Evolutionary conservation across 192 early-diverging fungal species (phyloP), one percentile per base, ranked within the genome.

Genomic region (Gamsiella multidivaricata): DNA sequence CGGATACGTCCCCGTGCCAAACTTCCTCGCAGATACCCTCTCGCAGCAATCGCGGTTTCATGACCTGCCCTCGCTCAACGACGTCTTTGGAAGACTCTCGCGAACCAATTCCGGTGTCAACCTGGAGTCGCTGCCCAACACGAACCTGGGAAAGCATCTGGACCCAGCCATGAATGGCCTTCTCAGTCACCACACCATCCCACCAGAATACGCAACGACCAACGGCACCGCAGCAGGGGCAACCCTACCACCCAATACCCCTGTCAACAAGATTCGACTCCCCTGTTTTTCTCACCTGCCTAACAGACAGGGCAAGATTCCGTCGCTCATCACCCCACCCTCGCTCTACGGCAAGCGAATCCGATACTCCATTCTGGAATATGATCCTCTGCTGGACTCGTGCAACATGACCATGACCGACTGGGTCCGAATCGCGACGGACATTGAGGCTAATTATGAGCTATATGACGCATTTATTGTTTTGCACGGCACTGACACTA

Each of bases 381-480:
- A 99, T 64, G 93, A 94, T 10, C 95, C 95, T 6, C 81, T 99
- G 49, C 82, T 99, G 42, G 98, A 99, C 71, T 98, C 96, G 14
- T 93, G 92, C 74, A 96, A 97, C 63, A 97, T 98, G 90, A 91
- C 90, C 23, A 93, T 94, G 68, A 72, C 52, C 54, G 97, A 99
- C 80, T 99, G 98, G 98, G 89, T 95, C 50, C 88, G 95, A 65
- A 97, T 99, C 36, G 95, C 95, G 4, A 93, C 90, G 1, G 98
- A 99, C 76, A 94, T 99, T 70, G 96, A 99, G 81, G 85, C 87
- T 61, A 98, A 96, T 67, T 99, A 99, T 84, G 76, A 91, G 67
- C 81, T 90, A 12, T 98, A 90, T 63, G 98, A 99, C 65, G 94
- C 96, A 0, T 99, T 99, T 71, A 92, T 99, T 60, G 93, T 99